Evolutionary conservation across 805 yeast species (phyloP).

Genomic region (Candida wancherniae): DNA sequence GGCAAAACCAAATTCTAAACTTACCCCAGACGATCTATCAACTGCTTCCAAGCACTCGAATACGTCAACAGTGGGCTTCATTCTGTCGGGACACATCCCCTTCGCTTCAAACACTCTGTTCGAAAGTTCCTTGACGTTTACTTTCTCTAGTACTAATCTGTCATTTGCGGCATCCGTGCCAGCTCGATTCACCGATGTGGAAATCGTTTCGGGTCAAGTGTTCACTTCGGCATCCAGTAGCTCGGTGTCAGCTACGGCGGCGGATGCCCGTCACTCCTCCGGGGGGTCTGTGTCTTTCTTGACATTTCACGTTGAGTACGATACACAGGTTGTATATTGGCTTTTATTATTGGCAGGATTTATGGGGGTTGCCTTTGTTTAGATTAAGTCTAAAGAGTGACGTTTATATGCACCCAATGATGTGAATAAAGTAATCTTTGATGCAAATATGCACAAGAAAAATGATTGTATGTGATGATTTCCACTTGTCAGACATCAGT

Average conservation of each 20-base stretch:
- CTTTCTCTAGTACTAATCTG: constrained; percentile 10
- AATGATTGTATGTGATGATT: too few relatives aligned
- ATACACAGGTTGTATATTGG: constrained; percentile 1
- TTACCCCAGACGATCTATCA: constrained; percentile 3
- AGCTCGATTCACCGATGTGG: constrained; percentile 23
- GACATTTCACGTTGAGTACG: background rate
- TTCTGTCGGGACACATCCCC: constrained; percentile 45
- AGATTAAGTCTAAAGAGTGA: too few relatives aligned
- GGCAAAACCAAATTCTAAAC: constrained; percentile 40
- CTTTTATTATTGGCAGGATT: constrained; percentile 6
- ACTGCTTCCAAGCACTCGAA: constrained; percentile 6
- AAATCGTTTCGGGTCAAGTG: constrained; percentile 26
- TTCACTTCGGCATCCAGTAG: constrained; percentile 17
- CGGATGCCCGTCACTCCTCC: constrained; percentile 11
- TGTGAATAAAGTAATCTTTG: too few relatives aligned
- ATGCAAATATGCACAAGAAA: too few relatives aligned
- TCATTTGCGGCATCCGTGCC: constrained; percentile 17
- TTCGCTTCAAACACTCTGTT: constrained; percentile 32
- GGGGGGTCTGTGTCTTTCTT: constrained; percentile 8
- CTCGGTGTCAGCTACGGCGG: constrained; percentile 17
- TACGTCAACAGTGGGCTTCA: constrained; percentile 18
- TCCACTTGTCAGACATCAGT: too few relatives aligned
- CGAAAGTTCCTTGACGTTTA: constrained; percentile 6
- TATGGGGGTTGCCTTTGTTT: constrained; percentile 4
- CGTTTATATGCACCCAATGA: too few relatives aligned